Percentiles rank a stretch among this genome's conserved stretches.
phyloP scores from a whole-genome alignment of 805 yeast genomes.

The Huiozyma sinensis region DNA sequence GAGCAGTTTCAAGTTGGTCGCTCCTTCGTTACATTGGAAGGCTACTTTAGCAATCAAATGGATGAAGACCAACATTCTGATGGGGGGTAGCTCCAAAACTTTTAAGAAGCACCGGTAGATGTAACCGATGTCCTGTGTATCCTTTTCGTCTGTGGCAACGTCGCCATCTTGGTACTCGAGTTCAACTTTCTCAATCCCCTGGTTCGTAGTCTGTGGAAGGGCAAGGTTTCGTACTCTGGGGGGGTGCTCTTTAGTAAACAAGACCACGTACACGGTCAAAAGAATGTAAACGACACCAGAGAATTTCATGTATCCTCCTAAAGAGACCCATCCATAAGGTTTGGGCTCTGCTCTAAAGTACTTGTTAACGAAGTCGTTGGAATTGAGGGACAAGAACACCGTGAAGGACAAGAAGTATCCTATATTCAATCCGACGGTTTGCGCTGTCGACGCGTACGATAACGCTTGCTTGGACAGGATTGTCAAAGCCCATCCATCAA shows the following conservation, averaged over 20 bases:
- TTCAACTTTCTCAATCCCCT: constrained; percentile 6
- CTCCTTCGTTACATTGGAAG: constrained; percentile 92
- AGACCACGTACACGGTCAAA: constrained; percentile 51
- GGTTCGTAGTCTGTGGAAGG: constrained; percentile 17
- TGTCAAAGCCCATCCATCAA: constrained; percentile 97
- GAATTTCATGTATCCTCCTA: constrained; percentile 64
- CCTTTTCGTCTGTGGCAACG: constrained; percentile 20
- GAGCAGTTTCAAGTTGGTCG: constrained; percentile 79
- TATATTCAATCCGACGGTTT: constrained; percentile 86
- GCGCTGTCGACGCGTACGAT: constrained; percentile 93
- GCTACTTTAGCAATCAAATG: constrained; percentile 80
- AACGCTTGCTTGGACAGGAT: constrained; percentile 66
- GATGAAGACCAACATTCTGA: constrained; percentile 62
- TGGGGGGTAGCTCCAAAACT: constrained; percentile 58
- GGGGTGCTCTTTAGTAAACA: constrained; percentile 66
- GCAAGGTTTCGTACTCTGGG: constrained; percentile 16
- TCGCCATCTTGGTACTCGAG: constrained; percentile 16
- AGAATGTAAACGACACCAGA: constrained; percentile 66
- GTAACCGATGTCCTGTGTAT: constrained; percentile 31
- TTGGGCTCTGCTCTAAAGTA: constrained; percentile 56
- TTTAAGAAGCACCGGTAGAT: constrained; percentile 59
- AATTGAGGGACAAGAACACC: constrained; percentile 78
- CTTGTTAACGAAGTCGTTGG: constrained; percentile 85
- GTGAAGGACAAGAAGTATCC: constrained; percentile 92
- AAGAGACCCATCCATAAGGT: constrained; percentile 54